Conservation (phyloP, 1,139 yeast genomes). For the Saccharomycopsis hybrid region DNA sequence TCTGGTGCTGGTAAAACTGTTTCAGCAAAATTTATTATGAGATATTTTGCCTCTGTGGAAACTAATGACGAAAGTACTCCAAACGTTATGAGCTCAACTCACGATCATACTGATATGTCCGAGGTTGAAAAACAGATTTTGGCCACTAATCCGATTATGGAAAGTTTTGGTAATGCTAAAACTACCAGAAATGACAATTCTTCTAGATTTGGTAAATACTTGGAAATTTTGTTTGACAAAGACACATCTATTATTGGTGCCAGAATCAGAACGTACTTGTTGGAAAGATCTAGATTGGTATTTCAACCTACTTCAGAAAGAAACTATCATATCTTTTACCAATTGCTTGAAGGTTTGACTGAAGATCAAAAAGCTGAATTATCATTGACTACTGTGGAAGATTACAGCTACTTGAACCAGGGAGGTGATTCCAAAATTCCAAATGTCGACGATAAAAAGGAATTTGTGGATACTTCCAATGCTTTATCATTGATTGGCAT, state of each 20-base stretch:
- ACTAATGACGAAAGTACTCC: slow-evolving; percentile 30
- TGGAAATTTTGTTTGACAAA: slow-evolving; percentile 80
- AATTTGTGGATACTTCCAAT: slow-evolving; percentile 64
- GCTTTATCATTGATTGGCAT: slow-evolving; percentile 82
- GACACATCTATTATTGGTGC: slow-evolving; percentile 85
- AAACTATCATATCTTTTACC: slow-evolving; percentile 94
- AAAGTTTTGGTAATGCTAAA: slow-evolving; percentile 97
- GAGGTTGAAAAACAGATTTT: slow-evolving; percentile 90
- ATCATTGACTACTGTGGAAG: slow-evolving; percentile 57
- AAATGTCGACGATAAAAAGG: slow-evolving; percentile 77
- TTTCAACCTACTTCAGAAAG: slow-evolving; percentile 87
- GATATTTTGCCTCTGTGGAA: slow-evolving; percentile 95
- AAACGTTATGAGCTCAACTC: slow-evolving; percentile 29
- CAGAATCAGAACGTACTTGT: slow-evolving; percentile 80
- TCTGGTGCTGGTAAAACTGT: slow-evolving; percentile 99
- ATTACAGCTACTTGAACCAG: slow-evolving; percentile 80
- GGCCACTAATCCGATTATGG: slow-evolving; percentile 98
- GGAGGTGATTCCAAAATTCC: slow-evolving; percentile 73
- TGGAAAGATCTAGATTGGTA: slow-evolving; percentile 90
- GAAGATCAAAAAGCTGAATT: slow-evolving; percentile 52
- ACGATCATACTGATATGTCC: slow-evolving; percentile 66
- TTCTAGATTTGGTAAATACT: slow-evolving; percentile 92
- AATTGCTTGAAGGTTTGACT: slow-evolving; percentile 72
- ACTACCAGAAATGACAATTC: slow-evolving; percentile 97
- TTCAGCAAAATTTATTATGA: slow-evolving; percentile 94